Evolutionary conservation across 2,329 filamentous ascomycete species (phyloP).

Genomic region (Colletotrichum zoysiae): DNA sequence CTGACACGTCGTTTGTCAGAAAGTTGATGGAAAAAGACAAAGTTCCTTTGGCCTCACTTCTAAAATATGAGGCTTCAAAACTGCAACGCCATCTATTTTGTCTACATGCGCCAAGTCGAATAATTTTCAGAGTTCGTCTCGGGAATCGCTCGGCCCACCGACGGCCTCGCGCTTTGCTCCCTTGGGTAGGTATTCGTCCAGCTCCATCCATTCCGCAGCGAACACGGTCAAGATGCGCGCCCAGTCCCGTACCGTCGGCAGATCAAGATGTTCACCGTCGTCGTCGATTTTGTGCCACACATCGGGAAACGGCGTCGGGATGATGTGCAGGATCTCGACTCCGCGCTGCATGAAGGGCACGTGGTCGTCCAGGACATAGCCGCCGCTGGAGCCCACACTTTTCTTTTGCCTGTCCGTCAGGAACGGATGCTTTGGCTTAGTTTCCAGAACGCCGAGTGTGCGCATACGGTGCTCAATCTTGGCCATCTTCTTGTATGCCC

Average conservation of each 20-base stretch:
- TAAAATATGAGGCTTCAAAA: neutral
- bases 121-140: constrained; percentile 31
- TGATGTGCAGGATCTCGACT: constrained; percentile 90
- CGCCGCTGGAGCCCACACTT: constrained; percentile 57
- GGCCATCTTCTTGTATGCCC: constrained; percentile 87
- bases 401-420: constrained; percentile 72
- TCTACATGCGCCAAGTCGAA: neutral
- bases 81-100: neutral
- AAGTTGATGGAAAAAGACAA: neutral
- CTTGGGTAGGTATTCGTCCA: constrained; percentile 60
- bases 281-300: constrained; percentile 92
- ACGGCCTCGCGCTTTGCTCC: constrained; percentile 44
- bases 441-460: constrained; percentile 73
- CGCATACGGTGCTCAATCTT: constrained; percentile 81
- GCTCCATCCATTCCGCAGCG: constrained; percentile 90
- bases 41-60: neutral
- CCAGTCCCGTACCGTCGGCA: constrained; percentile 88
- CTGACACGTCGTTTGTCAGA: too few relatives aligned
- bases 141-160: constrained; percentile 34
- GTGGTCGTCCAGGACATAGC: constrained; percentile 85
- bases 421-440: constrained; percentile 67
- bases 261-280: constrained; percentile 86
- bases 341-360: constrained; percentile 89
- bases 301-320: constrained; percentile 82
- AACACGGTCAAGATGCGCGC: constrained; percentile 86